Evolutionary conservation across 2,329 filamentous ascomycete species (phyloP).

Genomic region (Leptographium procerum): DNA sequence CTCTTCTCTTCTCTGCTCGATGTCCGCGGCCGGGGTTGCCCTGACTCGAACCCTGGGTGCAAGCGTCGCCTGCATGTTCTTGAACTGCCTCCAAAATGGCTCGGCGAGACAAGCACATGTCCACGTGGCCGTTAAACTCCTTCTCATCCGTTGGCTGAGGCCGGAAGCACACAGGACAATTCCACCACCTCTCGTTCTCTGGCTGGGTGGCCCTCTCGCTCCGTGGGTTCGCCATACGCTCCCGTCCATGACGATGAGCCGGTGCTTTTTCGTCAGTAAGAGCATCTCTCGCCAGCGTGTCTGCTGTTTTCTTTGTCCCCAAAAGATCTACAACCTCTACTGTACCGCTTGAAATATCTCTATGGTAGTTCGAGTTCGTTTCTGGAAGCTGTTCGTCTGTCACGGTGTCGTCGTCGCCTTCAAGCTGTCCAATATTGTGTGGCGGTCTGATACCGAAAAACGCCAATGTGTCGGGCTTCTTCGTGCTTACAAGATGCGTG

Average conservation of each 20-base stretch:
- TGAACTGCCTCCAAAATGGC: slow-evolving; percentile 78
- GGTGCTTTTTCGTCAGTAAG: not conserved
- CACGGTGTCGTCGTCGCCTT: not conserved
- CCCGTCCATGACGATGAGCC: not conserved
- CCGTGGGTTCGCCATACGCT: not conserved
- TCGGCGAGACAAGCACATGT: slow-evolving; percentile 75
- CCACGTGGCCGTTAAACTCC: slow-evolving; percentile 82
- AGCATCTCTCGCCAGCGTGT: not conserved
- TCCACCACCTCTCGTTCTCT: slow-evolving; percentile 46
- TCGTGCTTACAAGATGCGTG: slow-evolving; percentile 77
- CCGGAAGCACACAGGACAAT: slow-evolving; percentile 77
- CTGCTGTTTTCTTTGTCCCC: not conserved
- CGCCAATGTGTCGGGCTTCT: slow-evolving; percentile 61
- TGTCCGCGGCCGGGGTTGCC: slow-evolving; percentile 25
- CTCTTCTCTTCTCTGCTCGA: slow-evolving; percentile 25
- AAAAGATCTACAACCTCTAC: not conserved
- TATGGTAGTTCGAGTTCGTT: not conserved
- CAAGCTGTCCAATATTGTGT: slow-evolving; percentile 12
- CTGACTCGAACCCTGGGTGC: slow-evolving; percentile 16
- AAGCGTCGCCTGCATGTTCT: slow-evolving; percentile 21
- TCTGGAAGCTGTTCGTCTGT: not conserved
- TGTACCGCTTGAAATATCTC: not conserved
- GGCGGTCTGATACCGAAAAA: slow-evolving; percentile 61
- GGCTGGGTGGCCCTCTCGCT: not conserved
- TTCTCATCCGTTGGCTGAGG: slow-evolving; percentile 66